phyloP scores from a whole-genome alignment of 805 yeast genomes.

The Wickerhamiella allomyrinae region DNA sequence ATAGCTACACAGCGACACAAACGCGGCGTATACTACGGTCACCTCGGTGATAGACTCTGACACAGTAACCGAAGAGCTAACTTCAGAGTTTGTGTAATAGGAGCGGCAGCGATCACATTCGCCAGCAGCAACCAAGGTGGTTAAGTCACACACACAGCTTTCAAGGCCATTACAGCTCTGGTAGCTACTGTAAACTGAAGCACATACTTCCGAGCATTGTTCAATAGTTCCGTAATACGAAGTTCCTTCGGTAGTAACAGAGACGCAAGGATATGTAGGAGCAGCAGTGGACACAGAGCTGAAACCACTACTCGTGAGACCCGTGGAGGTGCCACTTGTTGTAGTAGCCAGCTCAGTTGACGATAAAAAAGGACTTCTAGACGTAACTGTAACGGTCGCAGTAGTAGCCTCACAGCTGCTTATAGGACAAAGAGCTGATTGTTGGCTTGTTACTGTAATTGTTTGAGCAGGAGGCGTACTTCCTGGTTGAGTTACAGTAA shows the following conservation, averaged over 20 bases:
- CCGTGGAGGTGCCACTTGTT: constrained; percentile 24
- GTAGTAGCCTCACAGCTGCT: constrained; percentile 6
- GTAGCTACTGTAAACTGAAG: constrained; percentile 5
- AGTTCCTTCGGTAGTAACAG: constrained; percentile 9
- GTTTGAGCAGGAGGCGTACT: background rate
- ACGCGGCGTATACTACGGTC: constrained; percentile 5
- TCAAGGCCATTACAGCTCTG: background rate
- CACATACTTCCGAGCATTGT: constrained; percentile 9
- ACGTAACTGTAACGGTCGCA: constrained; percentile 13
- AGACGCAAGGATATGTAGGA: constrained; percentile 8
- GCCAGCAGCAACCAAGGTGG: constrained; percentile 5
- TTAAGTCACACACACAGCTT: constrained; percentile 5
- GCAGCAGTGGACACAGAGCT: constrained; percentile 13
- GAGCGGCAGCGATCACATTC: constrained; percentile 12
- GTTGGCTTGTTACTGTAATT: constrained; percentile 7
- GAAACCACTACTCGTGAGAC: constrained; percentile 26
- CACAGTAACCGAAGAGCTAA: background rate
- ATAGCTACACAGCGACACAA: constrained; percentile 6
- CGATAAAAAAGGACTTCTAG: constrained; percentile 24
- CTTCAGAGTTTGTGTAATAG: constrained; percentile 6
- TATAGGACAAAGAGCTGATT: constrained; percentile 5
- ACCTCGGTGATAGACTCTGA: constrained; percentile 6
- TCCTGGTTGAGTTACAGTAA: constrained; percentile 7
- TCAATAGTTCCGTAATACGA: constrained; percentile 6
- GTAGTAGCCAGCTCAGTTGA: constrained; percentile 25